Percentiles rank a stretch among this genome's conserved stretches.
Conservation (phyloP, 148 eudicot species). For the Rhododendron simsii region DNA sequence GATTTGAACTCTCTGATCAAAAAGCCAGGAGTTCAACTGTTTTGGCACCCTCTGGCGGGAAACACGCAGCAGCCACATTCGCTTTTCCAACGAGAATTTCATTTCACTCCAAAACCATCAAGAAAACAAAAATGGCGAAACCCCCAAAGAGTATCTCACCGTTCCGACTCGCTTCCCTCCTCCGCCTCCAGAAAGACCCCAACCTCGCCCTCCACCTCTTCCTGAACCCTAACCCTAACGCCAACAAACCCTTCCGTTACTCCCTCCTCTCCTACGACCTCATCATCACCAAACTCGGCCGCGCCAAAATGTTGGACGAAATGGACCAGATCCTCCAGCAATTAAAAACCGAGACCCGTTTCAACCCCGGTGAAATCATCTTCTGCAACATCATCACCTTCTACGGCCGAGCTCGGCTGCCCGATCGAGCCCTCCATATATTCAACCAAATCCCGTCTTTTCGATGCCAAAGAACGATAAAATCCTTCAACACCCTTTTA, state of each 20-base stretch:
- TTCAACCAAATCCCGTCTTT: slow-evolving; percentile 56
- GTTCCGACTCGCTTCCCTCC: slow-evolving; percentile 53
- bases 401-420: slow-evolving; percentile 46
- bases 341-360: slow-evolving; percentile 49
- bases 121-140: slow-evolving; percentile 9
- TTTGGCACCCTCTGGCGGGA: not conserved
- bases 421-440: slow-evolving; percentile 37
- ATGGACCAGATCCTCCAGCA: slow-evolving; percentile 47
- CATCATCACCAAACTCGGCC: slow-evolving; percentile 77
- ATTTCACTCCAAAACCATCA: no score
- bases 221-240: slow-evolving; percentile 46
- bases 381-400: slow-evolving; percentile 59
- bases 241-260: slow-evolving; percentile 45
- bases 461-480: slow-evolving; percentile 52
- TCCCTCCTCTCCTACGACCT: slow-evolving; percentile 66
- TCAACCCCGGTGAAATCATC: slow-evolving; percentile 53
- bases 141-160: slow-evolving; percentile 32
- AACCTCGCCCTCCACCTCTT: slow-evolving; percentile 61
- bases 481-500: slow-evolving; percentile 59
- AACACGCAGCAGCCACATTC: not conserved
- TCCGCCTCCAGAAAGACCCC: slow-evolving; percentile 63
- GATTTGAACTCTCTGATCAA: no score
- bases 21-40: not conserved
- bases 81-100: not conserved
- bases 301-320: slow-evolving; percentile 62